Conservation (phyloP, 345 rosid species). For the Combretum micranthum region DNA sequence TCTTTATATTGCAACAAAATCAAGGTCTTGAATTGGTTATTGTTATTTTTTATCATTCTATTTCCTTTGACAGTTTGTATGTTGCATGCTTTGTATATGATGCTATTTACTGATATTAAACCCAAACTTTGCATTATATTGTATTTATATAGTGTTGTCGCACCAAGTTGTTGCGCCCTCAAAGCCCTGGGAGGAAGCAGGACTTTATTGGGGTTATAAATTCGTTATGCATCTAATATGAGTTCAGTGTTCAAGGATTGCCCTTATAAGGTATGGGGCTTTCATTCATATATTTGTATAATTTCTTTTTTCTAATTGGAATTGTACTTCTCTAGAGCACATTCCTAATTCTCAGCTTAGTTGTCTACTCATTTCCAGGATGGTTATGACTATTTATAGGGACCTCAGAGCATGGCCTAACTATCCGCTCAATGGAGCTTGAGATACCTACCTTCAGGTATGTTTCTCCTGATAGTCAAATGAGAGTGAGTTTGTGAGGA, state of each 20-base stretch:
- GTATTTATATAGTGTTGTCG: constrained; percentile 44
- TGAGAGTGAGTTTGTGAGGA: constrained; percentile 1
- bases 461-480: constrained; percentile 1
- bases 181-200: constrained; percentile 68
- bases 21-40: neutral
- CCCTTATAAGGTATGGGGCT: constrained; percentile 46
- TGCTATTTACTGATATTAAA: constrained; percentile 1
- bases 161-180: constrained; percentile 58
- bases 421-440: constrained; percentile 59
- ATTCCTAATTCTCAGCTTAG: constrained; percentile 5
- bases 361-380: constrained; percentile 39
- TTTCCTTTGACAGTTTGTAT: neutral
- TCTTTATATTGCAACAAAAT: constrained; percentile 1
- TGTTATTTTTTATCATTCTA: neutral
- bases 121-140: constrained; percentile 16
- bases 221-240: constrained; percentile 72
- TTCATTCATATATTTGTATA: neutral
- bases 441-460: constrained; percentile 67
- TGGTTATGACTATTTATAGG: constrained; percentile 88
- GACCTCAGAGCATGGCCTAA: constrained; percentile 88
- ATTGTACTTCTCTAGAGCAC: neutral
- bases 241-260: constrained; percentile 56
- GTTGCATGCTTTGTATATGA: neutral
- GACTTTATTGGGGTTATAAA: constrained; percentile 85
- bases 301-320: neutral